Percentiles rank a stretch among this genome's conserved stretches.
Conservation (phyloP, 345 rosid genomes). For the Rubroshorea leprosula region DNA sequence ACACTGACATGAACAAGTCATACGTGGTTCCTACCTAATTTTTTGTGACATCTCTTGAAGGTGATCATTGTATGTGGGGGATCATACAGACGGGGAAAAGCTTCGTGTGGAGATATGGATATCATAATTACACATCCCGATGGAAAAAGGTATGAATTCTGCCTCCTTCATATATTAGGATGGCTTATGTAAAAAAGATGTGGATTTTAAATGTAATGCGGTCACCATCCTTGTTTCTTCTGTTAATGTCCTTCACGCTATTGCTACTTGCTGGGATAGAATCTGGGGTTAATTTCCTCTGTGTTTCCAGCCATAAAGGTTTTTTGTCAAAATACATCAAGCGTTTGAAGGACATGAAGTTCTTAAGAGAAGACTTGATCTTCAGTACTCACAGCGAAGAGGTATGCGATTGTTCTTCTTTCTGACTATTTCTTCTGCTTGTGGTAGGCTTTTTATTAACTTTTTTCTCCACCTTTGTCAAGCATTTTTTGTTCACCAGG, state of each 20-base stretch:
- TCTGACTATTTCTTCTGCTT: neutral
- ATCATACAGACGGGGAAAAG: slow-evolving; percentile 93
- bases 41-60: slow-evolving; percentile 32
- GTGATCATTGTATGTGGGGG: slow-evolving; percentile 80
- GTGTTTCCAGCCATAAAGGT: slow-evolving; percentile 68
- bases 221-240: neutral
- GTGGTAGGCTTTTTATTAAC: neutral
- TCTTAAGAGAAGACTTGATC: slow-evolving; percentile 80
- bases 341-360: slow-evolving; percentile 63
- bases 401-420: slow-evolving; percentile 37
- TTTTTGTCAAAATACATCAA: slow-evolving; percentile 66
- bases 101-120: slow-evolving; percentile 92
- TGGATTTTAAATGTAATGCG: too few species aligned
- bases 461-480: neutral
- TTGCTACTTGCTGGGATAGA: neutral
- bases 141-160: slow-evolving; percentile 56
- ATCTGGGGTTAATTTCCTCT: slow-evolving; percentile 17
- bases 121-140: slow-evolving; percentile 83
- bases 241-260: neutral
- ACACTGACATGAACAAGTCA: slow-evolving; percentile 9
- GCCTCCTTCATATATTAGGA: slow-evolving; percentile 1
- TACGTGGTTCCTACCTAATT: neutral
- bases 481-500: neutral
- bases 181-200: neutral
- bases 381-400: slow-evolving; percentile 83